A percentile compares a stretch with the other conserved stretches of the same genome.
phyloP scores from a whole-genome alignment of 768 basidiomycete species.

The Daedalea quercina region DNA sequence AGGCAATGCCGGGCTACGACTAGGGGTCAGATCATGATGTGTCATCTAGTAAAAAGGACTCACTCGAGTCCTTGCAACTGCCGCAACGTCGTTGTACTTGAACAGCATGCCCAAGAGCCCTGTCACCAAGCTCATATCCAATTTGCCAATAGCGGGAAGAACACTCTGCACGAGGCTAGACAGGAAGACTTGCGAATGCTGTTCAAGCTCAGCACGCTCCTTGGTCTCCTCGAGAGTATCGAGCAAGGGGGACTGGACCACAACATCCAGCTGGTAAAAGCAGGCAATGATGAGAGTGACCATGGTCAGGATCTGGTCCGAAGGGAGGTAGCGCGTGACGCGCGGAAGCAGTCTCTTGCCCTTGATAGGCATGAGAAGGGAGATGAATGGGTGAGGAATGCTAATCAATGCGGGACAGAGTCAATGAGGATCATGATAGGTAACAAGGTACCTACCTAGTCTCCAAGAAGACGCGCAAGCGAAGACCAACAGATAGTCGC shows the following conservation, averaged over 20 bases:
- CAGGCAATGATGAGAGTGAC: slow-evolving; percentile 91
- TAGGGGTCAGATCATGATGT: slow-evolving; percentile 2
- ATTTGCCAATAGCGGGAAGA: slow-evolving; percentile 71
- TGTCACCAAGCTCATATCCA: slow-evolving; percentile 74
- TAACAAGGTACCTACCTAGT: slow-evolving; percentile 55
- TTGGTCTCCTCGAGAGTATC: slow-evolving; percentile 58
- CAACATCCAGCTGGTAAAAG: slow-evolving; percentile 91
- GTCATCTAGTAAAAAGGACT: slow-evolving; percentile 18
- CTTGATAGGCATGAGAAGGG: slow-evolving; percentile 80
- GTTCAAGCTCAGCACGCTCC: slow-evolving; percentile 66
- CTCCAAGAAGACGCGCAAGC: slow-evolving; percentile 88
- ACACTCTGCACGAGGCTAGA: slow-evolving; percentile 83
- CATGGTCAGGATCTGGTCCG: slow-evolving; percentile 76
- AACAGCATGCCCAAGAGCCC: slow-evolving; percentile 82
- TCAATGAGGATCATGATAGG: background rate
- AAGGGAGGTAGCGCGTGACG: slow-evolving; percentile 75
- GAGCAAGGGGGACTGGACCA: slow-evolving; percentile 66
- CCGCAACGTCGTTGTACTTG: slow-evolving; percentile 68
- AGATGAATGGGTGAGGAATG: slow-evolving; percentile 94
- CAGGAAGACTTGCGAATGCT: slow-evolving; percentile 88
- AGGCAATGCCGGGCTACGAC: slow-evolving; percentile 81
- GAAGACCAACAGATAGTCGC: slow-evolving; percentile 71
- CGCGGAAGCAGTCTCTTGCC: slow-evolving; percentile 91
- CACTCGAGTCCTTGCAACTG: slow-evolving; percentile 77
- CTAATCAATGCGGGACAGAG: slow-evolving; percentile 29